phyloP scores from a whole-genome alignment of 192 early-diverging fungal genomes.

The Gigaspora rosea region DNA sequence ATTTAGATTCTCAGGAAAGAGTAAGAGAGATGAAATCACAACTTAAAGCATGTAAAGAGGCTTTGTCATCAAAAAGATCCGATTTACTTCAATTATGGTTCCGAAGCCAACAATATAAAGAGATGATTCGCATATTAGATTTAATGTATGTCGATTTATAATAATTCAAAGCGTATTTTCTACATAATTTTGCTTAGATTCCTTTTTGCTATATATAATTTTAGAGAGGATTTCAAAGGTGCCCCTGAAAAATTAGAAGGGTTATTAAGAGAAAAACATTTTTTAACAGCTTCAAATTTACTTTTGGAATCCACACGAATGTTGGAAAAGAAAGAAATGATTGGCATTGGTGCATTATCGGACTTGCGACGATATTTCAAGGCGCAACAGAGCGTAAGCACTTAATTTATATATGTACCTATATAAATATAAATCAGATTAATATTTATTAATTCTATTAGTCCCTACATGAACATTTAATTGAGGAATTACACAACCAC shows the following conservation, averaged over 20 bases:
- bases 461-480: conserved; percentile 60
- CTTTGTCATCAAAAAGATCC: conserved; percentile 62
- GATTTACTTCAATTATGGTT: conserved; percentile 70
- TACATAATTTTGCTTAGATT: neutral
- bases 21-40: conserved; percentile 64
- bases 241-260: conserved; percentile 64
- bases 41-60: conserved; percentile 64
- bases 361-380: conserved; percentile 67
- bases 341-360: conserved; percentile 67
- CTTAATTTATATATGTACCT: neutral
- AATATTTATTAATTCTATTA: conserved; percentile 31
- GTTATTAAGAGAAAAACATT: conserved; percentile 66
- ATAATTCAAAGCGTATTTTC: neutral
- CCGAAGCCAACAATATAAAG: conserved; percentile 74
- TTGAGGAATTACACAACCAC: conserved; percentile 79
- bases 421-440: neutral
- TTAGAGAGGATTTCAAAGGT: conserved; percentile 67
- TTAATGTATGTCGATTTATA: conserved; percentile 49
- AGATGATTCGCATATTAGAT: conserved; percentile 76
- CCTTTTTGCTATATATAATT: neutral
- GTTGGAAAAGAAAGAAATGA: conserved; percentile 63
- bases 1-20: conserved; percentile 59
- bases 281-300: conserved; percentile 63
- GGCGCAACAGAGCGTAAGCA: conserved; percentile 50
- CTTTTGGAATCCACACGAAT: conserved; percentile 65